phyloP scores from a whole-genome alignment of 2,329 filamentous ascomycete species.

The Fusarium denticulatum region DNA sequence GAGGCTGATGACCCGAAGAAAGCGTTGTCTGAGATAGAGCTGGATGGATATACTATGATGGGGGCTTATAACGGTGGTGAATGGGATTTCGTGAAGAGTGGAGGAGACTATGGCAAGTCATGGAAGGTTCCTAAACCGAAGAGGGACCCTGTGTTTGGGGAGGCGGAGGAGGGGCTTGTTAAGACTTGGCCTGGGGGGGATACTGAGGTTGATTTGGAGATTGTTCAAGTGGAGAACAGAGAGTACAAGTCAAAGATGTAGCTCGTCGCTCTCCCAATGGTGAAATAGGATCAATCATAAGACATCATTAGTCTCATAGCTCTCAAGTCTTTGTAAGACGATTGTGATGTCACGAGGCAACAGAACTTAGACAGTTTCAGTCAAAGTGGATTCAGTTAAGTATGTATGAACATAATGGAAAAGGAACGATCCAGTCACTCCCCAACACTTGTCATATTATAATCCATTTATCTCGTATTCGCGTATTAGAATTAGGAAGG shows the following conservation, averaged over 20 bases:
- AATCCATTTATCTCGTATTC: background rate
- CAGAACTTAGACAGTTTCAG: rapidly evolving
- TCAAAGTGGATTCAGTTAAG: background rate
- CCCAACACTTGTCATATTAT: background rate
- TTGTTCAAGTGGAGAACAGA: conserved; percentile 9
- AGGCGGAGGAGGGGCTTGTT: background rate
- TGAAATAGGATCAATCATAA: rapidly evolving
- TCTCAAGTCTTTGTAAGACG: rapidly evolving
- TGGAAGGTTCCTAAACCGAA: conserved; percentile 36
- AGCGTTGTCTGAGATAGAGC: conserved; percentile 49
- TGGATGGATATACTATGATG: conserved; percentile 51
- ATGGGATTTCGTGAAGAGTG: conserved; percentile 35
- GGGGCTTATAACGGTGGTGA: conserved; percentile 57
- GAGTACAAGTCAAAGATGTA: background rate
- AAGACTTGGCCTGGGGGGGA: conserved; percentile 29
- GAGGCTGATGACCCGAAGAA: conserved; percentile 48
- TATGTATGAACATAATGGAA: background rate
- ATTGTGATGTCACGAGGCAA: rapidly evolving
- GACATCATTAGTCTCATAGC: rapidly evolving
- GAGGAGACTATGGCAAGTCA: conserved; percentile 31
- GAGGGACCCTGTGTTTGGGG: conserved; percentile 32
- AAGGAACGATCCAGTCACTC: background rate
- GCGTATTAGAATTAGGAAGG: background rate
- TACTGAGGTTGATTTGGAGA: background rate
- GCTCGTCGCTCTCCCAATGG: rapidly evolving